A percentile compares a stretch with the other conserved stretches of the same genome.
These are phyloP conservation scores for Erodium trifolium DNA, from an alignment of 441 rosid species.

Conservation along the genomic window DNA sequence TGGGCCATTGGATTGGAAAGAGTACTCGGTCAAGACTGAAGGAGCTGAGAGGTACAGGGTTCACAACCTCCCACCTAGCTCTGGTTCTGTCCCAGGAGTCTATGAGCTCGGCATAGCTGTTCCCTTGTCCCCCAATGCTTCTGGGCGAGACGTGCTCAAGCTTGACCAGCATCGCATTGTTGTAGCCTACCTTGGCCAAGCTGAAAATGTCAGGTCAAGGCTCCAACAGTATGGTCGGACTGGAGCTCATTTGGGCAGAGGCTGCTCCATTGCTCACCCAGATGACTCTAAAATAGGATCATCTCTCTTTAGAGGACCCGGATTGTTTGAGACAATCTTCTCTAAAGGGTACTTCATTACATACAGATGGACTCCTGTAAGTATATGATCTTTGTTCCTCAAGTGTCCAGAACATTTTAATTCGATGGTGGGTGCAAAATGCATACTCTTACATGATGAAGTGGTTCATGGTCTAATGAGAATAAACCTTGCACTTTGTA, in stretches of 20 bases:
- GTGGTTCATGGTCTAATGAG: neutral
- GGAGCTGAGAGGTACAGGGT: conserved; percentile 52
- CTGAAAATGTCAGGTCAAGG: conserved; percentile 53
- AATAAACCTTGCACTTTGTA: neutral
- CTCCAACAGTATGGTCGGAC: conserved; percentile 58
- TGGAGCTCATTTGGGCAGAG: conserved; percentile 50
- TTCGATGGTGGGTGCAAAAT: neutral
- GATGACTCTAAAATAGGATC: conserved; percentile 14
- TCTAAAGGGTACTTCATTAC: conserved; percentile 37
- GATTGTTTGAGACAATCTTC: conserved; percentile 53
- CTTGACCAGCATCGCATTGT: conserved; percentile 31
- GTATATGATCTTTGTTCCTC: conserved; percentile 13
- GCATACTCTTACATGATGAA: neutral
- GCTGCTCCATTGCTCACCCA: conserved; percentile 13
- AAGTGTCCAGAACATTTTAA: neutral
- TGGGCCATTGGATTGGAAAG: conserved; percentile 56
- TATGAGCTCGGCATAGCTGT: conserved; percentile 60
- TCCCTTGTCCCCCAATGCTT: conserved; percentile 15
- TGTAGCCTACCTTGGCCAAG: conserved; percentile 54
- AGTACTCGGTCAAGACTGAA: conserved; percentile 39
- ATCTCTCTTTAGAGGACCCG: conserved; percentile 21
- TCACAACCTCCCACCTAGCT: conserved; percentile 46
- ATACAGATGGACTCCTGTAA: conserved; percentile 77
- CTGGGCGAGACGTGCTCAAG: conserved; percentile 27
- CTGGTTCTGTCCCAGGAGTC: conserved; percentile 37